These are phyloP conservation scores for Kodamaea nitidulidarum DNA, from an alignment of 805 yeast genomes.

Conservation along the genomic window DNA sequence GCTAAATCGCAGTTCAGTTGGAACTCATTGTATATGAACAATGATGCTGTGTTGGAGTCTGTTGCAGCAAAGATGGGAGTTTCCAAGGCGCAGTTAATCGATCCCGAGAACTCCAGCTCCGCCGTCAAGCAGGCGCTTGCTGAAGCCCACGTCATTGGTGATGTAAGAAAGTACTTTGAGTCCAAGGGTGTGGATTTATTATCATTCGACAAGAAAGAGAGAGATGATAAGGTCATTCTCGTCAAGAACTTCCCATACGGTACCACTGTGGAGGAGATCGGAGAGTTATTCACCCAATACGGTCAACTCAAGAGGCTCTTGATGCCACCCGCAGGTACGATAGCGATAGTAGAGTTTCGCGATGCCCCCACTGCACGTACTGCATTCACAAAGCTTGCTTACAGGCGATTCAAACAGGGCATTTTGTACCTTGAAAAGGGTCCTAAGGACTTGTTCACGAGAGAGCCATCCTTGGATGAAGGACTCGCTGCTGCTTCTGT, in stretches of 20 bases:
- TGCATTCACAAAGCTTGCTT: slow-evolving; percentile 85
- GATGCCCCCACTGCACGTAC: slow-evolving; percentile 80
- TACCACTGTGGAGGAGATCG: slow-evolving; percentile 73
- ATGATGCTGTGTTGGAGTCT: slow-evolving; percentile 86
- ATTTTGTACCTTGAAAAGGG: slow-evolving; percentile 92
- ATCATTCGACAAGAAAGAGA: slow-evolving; percentile 59
- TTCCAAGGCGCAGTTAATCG: slow-evolving; percentile 75
- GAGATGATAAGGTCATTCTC: slow-evolving; percentile 75
- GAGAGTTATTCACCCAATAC: slow-evolving; percentile 72
- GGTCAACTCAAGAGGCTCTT: slow-evolving; percentile 78
- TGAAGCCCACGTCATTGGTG: slow-evolving; percentile 92
- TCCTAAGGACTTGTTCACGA: slow-evolving; percentile 72
- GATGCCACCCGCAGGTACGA: slow-evolving; percentile 96
- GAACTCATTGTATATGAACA: slow-evolving; percentile 90
- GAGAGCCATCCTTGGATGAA: slow-evolving; percentile 43
- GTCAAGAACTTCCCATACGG: slow-evolving; percentile 91
- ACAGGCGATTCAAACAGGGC: slow-evolving; percentile 81
- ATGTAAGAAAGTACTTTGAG: slow-evolving; percentile 84
- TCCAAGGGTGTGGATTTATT: slow-evolving; percentile 78
- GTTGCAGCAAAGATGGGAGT: slow-evolving; percentile 84
- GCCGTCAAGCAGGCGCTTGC: slow-evolving; percentile 97
- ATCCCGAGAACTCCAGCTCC: slow-evolving; percentile 79
- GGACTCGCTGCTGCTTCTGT: slow-evolving; percentile 17
- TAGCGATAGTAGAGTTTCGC: slow-evolving; percentile 87
- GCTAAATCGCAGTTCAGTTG: slow-evolving; percentile 85